phyloP scores from a whole-genome alignment of 345 rosid species.

The Gossypium mustelinum region DNA sequence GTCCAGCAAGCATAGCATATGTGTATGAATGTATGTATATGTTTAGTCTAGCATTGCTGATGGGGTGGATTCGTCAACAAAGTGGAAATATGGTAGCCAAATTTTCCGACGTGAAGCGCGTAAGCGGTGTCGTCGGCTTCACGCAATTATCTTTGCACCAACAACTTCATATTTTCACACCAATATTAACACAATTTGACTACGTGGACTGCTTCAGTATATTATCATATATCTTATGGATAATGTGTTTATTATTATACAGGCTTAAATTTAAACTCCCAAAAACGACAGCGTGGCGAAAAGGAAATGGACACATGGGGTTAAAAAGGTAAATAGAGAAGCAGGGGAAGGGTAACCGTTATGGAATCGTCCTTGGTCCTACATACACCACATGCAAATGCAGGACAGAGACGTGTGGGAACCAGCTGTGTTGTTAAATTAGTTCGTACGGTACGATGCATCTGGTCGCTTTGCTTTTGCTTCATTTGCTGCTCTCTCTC shows the following conservation, averaged over 20 bases:
- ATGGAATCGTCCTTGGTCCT: background rate
- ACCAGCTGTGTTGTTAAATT: background rate
- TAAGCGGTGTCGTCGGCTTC: background rate
- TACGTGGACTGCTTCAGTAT: background rate
- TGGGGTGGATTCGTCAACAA: background rate
- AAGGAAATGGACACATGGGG: no score
- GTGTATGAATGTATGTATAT: no score
- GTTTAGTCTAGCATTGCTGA: background rate
- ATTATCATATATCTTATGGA: no score
- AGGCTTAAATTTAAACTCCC: no score
- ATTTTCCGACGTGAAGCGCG: background rate
- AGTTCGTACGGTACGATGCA: background rate
- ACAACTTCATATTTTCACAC: background rate
- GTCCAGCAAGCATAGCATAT: no score
- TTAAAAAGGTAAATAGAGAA: no score
- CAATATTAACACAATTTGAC: background rate
- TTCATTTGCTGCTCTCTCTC: no score
- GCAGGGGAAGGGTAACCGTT: no score
- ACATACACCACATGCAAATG: background rate
- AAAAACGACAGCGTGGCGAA: no score
- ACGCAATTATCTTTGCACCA: background rate
- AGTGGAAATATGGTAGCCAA: background rate
- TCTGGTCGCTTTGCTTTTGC: background rate
- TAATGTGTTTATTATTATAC: no score
- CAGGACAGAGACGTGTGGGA: background rate